These are phyloP conservation scores for Plasmodium vivax DNA, from an alignment of 169 alveolate species.

Conservation along the genomic window DNA sequence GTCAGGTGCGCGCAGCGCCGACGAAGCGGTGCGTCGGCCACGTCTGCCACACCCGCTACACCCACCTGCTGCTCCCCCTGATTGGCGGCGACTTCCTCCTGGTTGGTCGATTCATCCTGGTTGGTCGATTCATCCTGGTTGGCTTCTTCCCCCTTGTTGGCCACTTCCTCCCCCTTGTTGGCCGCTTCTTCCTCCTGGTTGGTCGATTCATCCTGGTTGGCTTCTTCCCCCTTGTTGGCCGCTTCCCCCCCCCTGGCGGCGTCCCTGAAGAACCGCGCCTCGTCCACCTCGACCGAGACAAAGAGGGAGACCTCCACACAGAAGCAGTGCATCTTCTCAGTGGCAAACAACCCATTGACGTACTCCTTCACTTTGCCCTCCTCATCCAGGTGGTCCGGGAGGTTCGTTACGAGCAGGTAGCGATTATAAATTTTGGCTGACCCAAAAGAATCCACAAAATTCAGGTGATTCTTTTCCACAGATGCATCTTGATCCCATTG, in stretches of 20 bases:
- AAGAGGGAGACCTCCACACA: conserved; percentile 43
- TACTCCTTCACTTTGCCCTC: conserved; percentile 7
- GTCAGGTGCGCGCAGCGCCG: conserved; percentile 29
- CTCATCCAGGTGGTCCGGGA: conserved; percentile 13
- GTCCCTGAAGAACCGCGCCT: not conserved
- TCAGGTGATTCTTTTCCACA: conserved; percentile 37
- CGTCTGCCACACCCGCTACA: too few species aligned
- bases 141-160: not conserved
- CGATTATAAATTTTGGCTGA: conserved; percentile 12
- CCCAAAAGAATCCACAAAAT: conserved; percentile 14
- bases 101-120: not conserved
- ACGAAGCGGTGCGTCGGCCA: not conserved
- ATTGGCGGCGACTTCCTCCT: not conserved
- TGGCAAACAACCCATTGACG: not conserved
- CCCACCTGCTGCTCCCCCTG: not conserved
- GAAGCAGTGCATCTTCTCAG: not conserved
- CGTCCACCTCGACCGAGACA: not conserved
- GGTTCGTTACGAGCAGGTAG: conserved; percentile 28
- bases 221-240: not conserved
- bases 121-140: not conserved
- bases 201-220: not conserved
- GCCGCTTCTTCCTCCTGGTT: not conserved
- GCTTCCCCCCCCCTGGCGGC: not conserved
- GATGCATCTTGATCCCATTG: conserved; percentile 38
- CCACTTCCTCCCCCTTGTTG: not conserved